Evolutionary conservation across 208 protist genomes (phyloP), one percentile per base, ranked within the genome.

Genomic region (Acanthamoeba triangularis): DNA sequence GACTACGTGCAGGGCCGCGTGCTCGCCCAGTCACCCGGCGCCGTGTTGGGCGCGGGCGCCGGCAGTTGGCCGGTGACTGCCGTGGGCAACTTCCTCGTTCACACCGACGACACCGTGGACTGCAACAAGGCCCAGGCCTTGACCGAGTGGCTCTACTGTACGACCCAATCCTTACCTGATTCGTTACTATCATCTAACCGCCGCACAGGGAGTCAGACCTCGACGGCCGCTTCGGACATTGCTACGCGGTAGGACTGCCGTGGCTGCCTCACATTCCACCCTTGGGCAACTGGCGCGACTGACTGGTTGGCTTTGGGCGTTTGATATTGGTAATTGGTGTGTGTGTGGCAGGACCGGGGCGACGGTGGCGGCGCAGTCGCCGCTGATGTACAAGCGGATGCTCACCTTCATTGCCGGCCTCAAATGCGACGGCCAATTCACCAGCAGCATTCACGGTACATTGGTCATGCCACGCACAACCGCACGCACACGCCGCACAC

Each of bases 91-190:
- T 90, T 90, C 35, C 35, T 90, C 30, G 35, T 90, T 0, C 80
- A 90, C 59, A 33, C 14, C 0, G 28, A 90, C 10, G 59, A 41
- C n/a, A 37, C 20, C 11, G 16, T 47, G 33, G 84, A 90, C 84
- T 90, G 84, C 84, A 67, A 65, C 84, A 90, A 90, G 84, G 84
- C 84, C n/a, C 49, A 35, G 23, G 84, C 84, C n/a, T 37, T 90
- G 33, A 37, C 59, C 41, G 84, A 90, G 7, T 90, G 84, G 84
- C n/a, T 90, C 49, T 90, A 90, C 35, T 90, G 84, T 61, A 65
- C 84, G n/a, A 0, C 52, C 23, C 0, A 25, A 6, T 18, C 16
- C 25, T 33, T 5, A 1, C 23, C 10, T 23, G 4, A 44, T 63
- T 63, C 56, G 5, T 7, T 28, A 1, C 37, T 3, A 41, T 41